Evolutionary conservation across 306 rosid genomes (phyloP), one percentile per base, ranked within the genome.

Genomic region (Vigna nakashimae): DNA sequence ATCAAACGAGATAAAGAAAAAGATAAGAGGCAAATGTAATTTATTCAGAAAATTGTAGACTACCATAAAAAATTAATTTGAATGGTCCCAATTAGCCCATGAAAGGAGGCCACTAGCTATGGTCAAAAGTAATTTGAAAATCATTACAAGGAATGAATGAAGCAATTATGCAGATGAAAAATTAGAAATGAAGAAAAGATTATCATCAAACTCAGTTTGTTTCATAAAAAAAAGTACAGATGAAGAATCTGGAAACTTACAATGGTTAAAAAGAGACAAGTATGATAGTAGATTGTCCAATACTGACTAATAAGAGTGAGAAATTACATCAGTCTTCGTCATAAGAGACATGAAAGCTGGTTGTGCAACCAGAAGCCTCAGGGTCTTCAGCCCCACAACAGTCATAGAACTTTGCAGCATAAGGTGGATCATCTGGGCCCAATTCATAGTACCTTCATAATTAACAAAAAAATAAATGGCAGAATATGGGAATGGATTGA

Each of bases 301-400:
- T 38, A 49, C 63, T 38, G 69, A 66, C 76, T 43, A 42, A 49
- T 6, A 26, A 57, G 63, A 36, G 38, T 58, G 78, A 56, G 66
- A 76, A 45, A 72, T 52, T 56, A 55, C 80, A 83, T 84, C 84
- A 86, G 65, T 86, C 84, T 46, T 94, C 91, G 77, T 91, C 96
- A 55, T 91, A 91, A 45, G 96, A 94, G 76, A 82, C 89, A 78
- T 92, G 98, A 83, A 86, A 87, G 66, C 81, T 49, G 70, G 98
- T 84, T 69, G 94, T 90, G 90, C 96, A 94, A 69, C 97, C 93
- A 76, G 90, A 76, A 2, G 98, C 91, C 62, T 85, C 74, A 16
- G 93, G 91, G 79, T 90, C 88, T 84, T 92, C 97, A 80, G 92
- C 96, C 83, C 98, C 98, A 87, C 98, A 92, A 62, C 98, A 94